Base-by-base conservation (phyloP, 2,329 filamentous ascomycete genomes). In the Ascochyta pisi region DNA sequence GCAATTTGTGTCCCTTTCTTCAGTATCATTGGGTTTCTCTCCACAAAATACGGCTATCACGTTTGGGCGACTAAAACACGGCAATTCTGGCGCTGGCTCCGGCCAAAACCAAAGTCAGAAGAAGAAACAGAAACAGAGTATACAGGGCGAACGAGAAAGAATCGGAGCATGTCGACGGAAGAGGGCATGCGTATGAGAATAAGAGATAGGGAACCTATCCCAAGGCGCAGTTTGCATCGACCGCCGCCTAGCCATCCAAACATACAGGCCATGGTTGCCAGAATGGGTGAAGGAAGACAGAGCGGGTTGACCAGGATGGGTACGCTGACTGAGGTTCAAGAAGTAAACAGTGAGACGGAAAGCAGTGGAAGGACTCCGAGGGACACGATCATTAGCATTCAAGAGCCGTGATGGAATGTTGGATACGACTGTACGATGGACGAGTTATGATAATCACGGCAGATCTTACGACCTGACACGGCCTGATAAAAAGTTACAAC, bases 1-100 rank as follows among this genome's bases (percentile, higher is more conserved):
- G 72, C 73, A 7, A 76, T 81, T 15, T 81, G 79, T 54, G 55
- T 81, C 1, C 79, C 78, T 2, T 80, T 79, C 57, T 80, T 81
- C 64, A 67, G 78, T 4, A 74, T 81, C 15, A 77, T 81, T 50
- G 77, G 77, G 42, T 77, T 77, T 34, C 69, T 81, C 4, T 79
- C 79, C 48, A 77, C 77, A 0, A 74, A 71, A 12, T 69, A 68
- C 29, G 77, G 76, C 3, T 76, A 78, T 59, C 59, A 66, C 4
- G 73, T 76, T 43, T 78, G 75, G 76, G 62, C 60, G 9, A 58
- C 62, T 8, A 72, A 73, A 24, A 70, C 68, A 4, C 68, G 65
- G 15, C 61, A 65, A 22, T 7, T 71, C 12, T 73, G 62, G 61
- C 68, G 63, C 13, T 73, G 66, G 66, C 23, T 73, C 1, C 54